Evolutionary conservation across 2,329 filamentous ascomycete species (phyloP).

Genomic region (Myriosclerotinia curreyana): DNA sequence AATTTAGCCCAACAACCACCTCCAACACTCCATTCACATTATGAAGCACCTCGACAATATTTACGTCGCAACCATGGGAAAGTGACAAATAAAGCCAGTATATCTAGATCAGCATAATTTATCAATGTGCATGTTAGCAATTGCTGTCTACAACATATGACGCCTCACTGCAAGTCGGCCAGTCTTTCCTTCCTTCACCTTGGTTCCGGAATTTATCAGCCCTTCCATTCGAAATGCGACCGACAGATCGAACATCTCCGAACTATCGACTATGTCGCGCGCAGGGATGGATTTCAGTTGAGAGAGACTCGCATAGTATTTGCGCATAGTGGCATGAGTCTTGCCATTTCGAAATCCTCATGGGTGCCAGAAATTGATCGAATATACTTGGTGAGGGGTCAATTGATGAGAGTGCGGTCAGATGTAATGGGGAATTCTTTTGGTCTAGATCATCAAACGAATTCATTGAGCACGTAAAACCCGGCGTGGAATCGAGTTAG

Average conservation of each 20-base stretch:
- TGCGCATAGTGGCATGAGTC: neutral
- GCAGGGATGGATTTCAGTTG: neutral
- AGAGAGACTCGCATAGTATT: neutral
- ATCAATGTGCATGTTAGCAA: neutral
- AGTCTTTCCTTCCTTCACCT: neutral
- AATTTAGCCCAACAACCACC: no score
- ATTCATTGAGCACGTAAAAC: neutral
- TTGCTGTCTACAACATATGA: no score
- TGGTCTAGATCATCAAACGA: neutral
- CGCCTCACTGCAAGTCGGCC: neutral
- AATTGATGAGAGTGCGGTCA: neutral
- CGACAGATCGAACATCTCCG: neutral
- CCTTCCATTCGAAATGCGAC: neutral
- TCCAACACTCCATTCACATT: neutral
- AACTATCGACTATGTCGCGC: neutral
- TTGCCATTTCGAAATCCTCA: neutral
- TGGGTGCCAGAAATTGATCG: neutral
- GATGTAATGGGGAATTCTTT: neutral
- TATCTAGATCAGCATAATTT: neutral
- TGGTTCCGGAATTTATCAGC: neutral
- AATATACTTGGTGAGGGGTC: neutral
- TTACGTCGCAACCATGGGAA: neutral
- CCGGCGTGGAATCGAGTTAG: neutral
- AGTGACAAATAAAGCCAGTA: neutral
- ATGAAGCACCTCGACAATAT: neutral